Conservation (phyloP, 352 stramenopile genomes). For the Pythium sukuiense region DNA sequence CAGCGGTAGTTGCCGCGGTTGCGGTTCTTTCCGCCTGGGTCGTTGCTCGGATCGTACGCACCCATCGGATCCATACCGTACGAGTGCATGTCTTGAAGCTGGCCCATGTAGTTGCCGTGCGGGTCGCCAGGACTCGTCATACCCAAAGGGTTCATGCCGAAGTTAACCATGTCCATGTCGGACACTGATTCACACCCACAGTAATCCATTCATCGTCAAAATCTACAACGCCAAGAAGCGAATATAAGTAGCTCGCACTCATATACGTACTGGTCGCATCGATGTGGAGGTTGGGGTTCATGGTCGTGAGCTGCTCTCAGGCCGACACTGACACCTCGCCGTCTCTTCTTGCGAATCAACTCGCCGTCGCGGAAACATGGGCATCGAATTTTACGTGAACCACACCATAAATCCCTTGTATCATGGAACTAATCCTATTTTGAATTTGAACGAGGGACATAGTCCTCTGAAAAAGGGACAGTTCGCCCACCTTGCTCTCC, state of each 20-base stretch:
- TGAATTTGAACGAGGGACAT: not conserved
- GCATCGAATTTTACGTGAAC: constrained; percentile 7
- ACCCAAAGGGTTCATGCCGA: constrained; percentile 48
- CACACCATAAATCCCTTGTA: constrained; percentile 5
- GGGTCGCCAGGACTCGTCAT: constrained; percentile 32
- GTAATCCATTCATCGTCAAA: not conserved
- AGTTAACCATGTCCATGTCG: constrained; percentile 62
- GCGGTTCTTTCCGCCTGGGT: constrained; percentile 59
- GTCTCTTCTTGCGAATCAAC: constrained; percentile 10
- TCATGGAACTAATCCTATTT: not conserved
- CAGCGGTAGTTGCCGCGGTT: constrained; percentile 88
- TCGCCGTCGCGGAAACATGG: not conserved
- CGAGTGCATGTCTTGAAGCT: constrained; percentile 48
- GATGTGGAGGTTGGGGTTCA: constrained; percentile 31
- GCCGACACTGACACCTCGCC: not conserved
- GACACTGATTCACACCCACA: constrained; percentile 25
- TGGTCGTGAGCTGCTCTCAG: not conserved
- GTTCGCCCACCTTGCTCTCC: constrained; percentile 8
- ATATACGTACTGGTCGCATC: constrained; percentile 17
- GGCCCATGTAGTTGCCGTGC: constrained; percentile 45
- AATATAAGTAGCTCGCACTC: not conserved
- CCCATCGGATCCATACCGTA: constrained; percentile 40
- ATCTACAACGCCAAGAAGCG: not conserved
- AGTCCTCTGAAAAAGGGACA: constrained; percentile 1
- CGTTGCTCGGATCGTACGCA: constrained; percentile 23